Conservation (phyloP, 495 filamentous ascomycete genomes). For the Filosporella fistucella region DNA sequence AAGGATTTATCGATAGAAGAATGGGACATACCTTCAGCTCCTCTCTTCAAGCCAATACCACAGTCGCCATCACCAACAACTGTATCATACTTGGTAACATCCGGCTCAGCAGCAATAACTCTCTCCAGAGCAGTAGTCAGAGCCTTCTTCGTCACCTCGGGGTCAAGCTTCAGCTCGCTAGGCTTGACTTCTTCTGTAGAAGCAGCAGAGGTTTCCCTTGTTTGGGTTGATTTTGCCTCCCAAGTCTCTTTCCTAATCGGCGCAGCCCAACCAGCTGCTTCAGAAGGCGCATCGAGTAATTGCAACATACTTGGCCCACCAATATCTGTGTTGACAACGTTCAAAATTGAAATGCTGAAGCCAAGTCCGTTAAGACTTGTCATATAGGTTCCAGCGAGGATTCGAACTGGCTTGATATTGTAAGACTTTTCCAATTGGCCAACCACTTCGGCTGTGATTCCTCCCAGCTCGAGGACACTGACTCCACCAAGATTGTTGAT, state of each 20-base stretch:
- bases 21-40: slow-evolving; percentile 64
- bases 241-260: slow-evolving; percentile 61
- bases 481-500: slow-evolving; percentile 96
- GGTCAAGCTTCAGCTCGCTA: slow-evolving; percentile 71
- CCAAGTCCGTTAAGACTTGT: slow-evolving; percentile 90
- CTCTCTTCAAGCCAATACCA: slow-evolving; percentile 82
- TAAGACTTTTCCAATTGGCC: slow-evolving; percentile 66
- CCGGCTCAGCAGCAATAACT: slow-evolving; percentile 73
- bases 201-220: slow-evolving; percentile 32
- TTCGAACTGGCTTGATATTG: slow-evolving; percentile 66
- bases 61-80: slow-evolving; percentile 96
- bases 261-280: slow-evolving; percentile 81
- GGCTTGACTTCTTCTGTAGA: slow-evolving; percentile 45
- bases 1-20: not conserved
- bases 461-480: slow-evolving; percentile 82
- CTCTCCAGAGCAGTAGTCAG: slow-evolving; percentile 64
- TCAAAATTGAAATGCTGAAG: slow-evolving; percentile 84
- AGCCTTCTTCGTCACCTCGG: slow-evolving; percentile 46
- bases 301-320: slow-evolving; percentile 79
- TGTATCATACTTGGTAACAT: slow-evolving; percentile 85
- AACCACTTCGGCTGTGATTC: slow-evolving; percentile 84
- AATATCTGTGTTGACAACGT: slow-evolving; percentile 74
- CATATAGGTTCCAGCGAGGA: slow-evolving; percentile 65
- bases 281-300: slow-evolving; percentile 78
- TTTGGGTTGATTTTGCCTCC: slow-evolving; percentile 44